phyloP scores from a whole-genome alignment of 2,329 filamentous ascomycete species.

The Microdochium nivale region DNA sequence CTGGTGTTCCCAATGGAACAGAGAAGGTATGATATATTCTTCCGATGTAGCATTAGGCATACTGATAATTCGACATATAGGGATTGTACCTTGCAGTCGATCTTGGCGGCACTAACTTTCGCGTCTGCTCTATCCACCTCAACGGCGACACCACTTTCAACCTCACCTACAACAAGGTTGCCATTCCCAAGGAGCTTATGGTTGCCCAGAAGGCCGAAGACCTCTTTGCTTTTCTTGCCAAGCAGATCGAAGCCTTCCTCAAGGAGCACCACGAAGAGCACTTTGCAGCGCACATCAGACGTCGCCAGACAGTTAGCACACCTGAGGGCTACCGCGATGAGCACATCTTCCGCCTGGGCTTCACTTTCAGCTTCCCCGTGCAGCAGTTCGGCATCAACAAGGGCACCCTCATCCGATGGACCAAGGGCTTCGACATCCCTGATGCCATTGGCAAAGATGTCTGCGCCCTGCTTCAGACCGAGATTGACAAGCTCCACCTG shows the following conservation, averaged over 20 bases:
- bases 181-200: conserved; percentile 88
- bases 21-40: conserved; percentile 62
- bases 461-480: conserved; percentile 77
- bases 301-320: conserved; percentile 52
- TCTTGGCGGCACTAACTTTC: conserved; percentile 96
- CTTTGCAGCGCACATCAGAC: conserved; percentile 62
- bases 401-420: conserved; percentile 91
- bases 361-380: conserved; percentile 97
- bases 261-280: conserved; percentile 81
- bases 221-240: conserved; percentile 85
- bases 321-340: conserved; percentile 57
- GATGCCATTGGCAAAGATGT: conserved; percentile 93
- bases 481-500: conserved; percentile 78
- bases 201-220: conserved; percentile 76
- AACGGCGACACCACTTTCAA: conserved; percentile 94
- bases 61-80: conserved; percentile 31
- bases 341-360: conserved; percentile 87
- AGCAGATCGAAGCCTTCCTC: conserved; percentile 85
- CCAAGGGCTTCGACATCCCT: conserved; percentile 96
- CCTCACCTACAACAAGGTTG: conserved; percentile 84
- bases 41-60: conserved; percentile 3
- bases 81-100: conserved; percentile 95
- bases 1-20: conserved; percentile 89
- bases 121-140: conserved; percentile 89
- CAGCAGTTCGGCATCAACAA: conserved; percentile 93